Evolutionary conservation across 1,284 basidiomycete species (phyloP).

Genomic region (Fomitopsis pinicola): DNA sequence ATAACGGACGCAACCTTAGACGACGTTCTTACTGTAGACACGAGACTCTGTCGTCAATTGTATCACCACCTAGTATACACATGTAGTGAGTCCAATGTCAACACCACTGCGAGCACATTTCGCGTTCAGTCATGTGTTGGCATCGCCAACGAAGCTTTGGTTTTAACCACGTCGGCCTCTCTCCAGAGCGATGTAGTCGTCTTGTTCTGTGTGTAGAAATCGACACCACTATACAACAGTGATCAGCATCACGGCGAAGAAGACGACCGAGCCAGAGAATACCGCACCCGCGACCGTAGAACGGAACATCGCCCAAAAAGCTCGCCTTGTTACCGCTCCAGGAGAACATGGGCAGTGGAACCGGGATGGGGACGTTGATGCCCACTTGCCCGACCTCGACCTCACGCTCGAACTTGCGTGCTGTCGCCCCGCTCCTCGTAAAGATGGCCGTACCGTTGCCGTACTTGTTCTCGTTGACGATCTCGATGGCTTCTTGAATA

Average conservation of each 20-base stretch:
- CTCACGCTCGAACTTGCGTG: conserved; percentile 87
- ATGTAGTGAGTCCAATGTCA: not conserved
- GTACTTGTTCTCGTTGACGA: conserved; percentile 88
- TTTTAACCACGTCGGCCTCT: conserved; percentile 75
- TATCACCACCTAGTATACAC: not conserved
- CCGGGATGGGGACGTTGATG: conserved; percentile 91
- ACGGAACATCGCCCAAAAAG: conserved; percentile 83
- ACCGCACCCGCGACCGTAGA: conserved; percentile 80
- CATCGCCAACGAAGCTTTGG: conserved; percentile 78
- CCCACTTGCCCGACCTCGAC: conserved; percentile 93
- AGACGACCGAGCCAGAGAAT: not conserved
- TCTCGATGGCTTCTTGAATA: conserved; percentile 86
- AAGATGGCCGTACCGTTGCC: conserved; percentile 98
- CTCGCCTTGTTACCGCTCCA: conserved; percentile 93
- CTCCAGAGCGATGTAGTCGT: conserved; percentile 83
- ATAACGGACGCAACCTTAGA: too few relatives aligned
- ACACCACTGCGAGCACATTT: too few relatives aligned
- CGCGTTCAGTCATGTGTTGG: conserved; percentile 61
- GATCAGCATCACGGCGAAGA: not conserved
- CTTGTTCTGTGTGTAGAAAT: conserved; percentile 92
- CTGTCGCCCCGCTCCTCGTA: conserved; percentile 95
- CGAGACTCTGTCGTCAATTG: not conserved
- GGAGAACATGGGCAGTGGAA: conserved; percentile 88
- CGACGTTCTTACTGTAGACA: too few relatives aligned
- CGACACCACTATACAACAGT: conserved; percentile 56